Conservation (phyloP, 306 rosid genomes). For the Trifolium repens region DNA sequence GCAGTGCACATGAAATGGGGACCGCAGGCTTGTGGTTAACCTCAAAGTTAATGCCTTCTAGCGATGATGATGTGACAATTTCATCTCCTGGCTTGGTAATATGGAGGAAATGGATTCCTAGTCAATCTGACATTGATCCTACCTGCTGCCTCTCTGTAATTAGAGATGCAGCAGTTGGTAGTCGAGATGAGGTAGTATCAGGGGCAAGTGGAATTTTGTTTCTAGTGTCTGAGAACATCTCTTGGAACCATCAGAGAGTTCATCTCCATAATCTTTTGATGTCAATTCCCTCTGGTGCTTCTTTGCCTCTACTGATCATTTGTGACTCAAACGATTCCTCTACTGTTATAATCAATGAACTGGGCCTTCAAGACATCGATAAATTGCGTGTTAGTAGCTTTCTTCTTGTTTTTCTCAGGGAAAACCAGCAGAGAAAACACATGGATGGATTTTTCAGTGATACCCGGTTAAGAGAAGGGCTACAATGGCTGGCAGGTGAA, state of each 20-base stretch:
- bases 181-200: constrained; percentile 54
- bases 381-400: constrained; percentile 62
- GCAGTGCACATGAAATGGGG: constrained; percentile 46
- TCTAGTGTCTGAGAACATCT: constrained; percentile 65
- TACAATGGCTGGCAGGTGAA: constrained; percentile 87
- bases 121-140: constrained; percentile 52
- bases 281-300: constrained; percentile 73
- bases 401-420: constrained; percentile 64
- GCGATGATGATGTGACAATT: constrained; percentile 53
- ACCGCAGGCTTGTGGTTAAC: constrained; percentile 70
- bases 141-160: constrained; percentile 81
- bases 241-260: constrained; percentile 69
- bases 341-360: constrained; percentile 57
- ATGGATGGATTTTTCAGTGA: constrained; percentile 75
- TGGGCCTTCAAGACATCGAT: constrained; percentile 72
- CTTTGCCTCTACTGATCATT: constrained; percentile 84
- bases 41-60: constrained; percentile 77
- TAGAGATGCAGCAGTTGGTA: constrained; percentile 59
- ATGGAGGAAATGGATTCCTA: constrained; percentile 79
- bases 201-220: constrained; percentile 84
- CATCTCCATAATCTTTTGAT: constrained; percentile 68
- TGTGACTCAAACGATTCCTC: constrained; percentile 48
- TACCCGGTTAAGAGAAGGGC: constrained; percentile 70
- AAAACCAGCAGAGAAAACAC: constrained; percentile 55
- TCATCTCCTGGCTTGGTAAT: constrained; percentile 72